phyloP scores from a whole-genome alignment of 2,329 filamentous ascomycete species.

The Shiraia sp. region DNA sequence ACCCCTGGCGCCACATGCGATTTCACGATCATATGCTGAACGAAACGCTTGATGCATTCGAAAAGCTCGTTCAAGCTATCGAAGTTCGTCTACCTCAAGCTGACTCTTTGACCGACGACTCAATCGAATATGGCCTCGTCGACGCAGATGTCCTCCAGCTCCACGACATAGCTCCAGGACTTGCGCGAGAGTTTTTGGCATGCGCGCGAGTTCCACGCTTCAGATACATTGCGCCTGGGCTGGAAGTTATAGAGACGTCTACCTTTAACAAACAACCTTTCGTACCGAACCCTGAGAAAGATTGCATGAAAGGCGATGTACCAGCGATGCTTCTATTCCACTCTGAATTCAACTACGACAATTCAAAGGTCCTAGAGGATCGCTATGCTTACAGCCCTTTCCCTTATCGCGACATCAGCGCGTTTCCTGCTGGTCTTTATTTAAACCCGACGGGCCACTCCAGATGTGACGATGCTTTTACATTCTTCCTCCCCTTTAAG shows the following conservation, averaged over 20 bases:
- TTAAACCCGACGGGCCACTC: neutral
- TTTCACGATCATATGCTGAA: slow-evolving; percentile 11
- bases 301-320: neutral
- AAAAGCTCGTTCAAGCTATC: slow-evolving; percentile 15
- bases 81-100: slow-evolving; percentile 6
- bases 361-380: neutral
- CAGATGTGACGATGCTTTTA: slow-evolving; percentile 8
- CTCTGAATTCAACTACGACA: slow-evolving; percentile 2
- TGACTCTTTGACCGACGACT: slow-evolving; percentile 4
- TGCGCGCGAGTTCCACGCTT: slow-evolving; percentile 14
- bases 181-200: slow-evolving; percentile 6
- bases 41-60: slow-evolving; percentile 13
- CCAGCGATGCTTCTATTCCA: slow-evolving; percentile 6
- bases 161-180: slow-evolving; percentile 8
- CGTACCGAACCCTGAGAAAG: neutral
- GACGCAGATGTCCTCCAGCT: slow-evolving; percentile 7
- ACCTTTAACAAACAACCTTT: slow-evolving; percentile 2
- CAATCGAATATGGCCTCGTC: slow-evolving; percentile 6
- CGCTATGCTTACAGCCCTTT: neutral
- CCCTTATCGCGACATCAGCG: neutral
- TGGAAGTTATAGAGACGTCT: slow-evolving; percentile 8
- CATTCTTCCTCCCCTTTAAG: slow-evolving; percentile 15
- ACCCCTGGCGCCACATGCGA: slow-evolving; percentile 13
- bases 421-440: slow-evolving; percentile 17
- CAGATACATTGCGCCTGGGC: slow-evolving; percentile 17